Evolutionary conservation across 1,139 yeast species (phyloP), one percentile per base, ranked within the genome.

Genomic region (Hansenula lynferdii): DNA sequence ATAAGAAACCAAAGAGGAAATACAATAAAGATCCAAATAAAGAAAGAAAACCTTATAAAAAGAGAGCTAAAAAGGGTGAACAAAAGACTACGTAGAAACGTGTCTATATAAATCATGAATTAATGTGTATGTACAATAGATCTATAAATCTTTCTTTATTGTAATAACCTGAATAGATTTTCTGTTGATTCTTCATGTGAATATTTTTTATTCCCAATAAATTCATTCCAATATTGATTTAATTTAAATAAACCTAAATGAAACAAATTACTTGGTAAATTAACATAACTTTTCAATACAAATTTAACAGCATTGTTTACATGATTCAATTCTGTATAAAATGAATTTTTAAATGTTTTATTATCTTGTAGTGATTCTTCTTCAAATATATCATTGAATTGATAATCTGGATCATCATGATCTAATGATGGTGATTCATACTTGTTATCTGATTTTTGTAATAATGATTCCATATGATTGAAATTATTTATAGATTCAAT

Each of bases 401-500:
- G 23, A 19, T 12, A 12, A 9, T 12, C n/a, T 17, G 36, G 28
- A 9, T 42, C 28, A 35, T 44, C 19, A 56, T 59, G 50, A 51
- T 44, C 46, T 41, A 52, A 24, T 47, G 45, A 37, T 52, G 65
- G 24, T 40, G 47, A 47, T 48, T 48, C 28, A 42, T 40, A 31
- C 49, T 48, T 48, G 9, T 30, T 40, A 20, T 42, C 40, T 23
- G 45, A 43, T 20, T n/a, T n/a, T n/a, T n/a, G n/a, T n/a, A n/a
- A n/a, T n/a, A n/a, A n/a, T n/a, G n/a, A n/a, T n/a, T 50, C 51
- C 34, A 80, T 60, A 23, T 53, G 51, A 55, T 84, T 81, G 67
- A 90, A 92, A 47, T 76, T 75, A 46, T 76, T 76, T 36, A 90
- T 80, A 24, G 95, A 79, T 44, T 72, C 77, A 30, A 92, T 70